Conservation (phyloP, 2,329 filamentous ascomycete genomes). For the Coniochaeta sp. region DNA sequence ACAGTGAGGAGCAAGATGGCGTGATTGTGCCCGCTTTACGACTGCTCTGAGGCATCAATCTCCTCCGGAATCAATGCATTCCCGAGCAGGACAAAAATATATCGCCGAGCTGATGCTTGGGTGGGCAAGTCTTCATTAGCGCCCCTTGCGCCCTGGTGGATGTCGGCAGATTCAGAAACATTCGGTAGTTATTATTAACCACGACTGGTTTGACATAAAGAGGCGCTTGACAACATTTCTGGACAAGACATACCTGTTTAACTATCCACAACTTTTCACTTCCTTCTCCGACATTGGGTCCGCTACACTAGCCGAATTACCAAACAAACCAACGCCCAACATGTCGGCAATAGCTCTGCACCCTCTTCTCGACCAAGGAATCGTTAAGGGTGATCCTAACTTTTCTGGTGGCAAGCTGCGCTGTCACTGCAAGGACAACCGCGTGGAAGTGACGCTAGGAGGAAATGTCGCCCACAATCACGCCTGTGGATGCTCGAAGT, state of each 20-base stretch:
- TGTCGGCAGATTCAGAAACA: not conserved
- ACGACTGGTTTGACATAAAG: not conserved
- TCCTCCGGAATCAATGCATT: not conserved
- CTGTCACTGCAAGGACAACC: conserved; percentile 50
- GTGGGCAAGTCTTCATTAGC: not conserved
- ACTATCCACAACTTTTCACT: not conserved
- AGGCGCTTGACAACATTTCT: not conserved
- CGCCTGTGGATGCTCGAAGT: conserved; percentile 64
- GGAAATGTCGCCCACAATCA: conserved; percentile 62
- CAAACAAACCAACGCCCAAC: not conserved
- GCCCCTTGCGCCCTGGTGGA: not conserved
- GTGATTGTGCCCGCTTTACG: not conserved
- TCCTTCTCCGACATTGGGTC: not conserved
- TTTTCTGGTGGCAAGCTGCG: conserved; percentile 54
- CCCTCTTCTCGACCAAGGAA: conserved; percentile 54
- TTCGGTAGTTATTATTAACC: not conserved
- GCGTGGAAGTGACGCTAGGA: conserved; percentile 49
- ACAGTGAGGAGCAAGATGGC: not conserved
- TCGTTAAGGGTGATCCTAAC: conserved; percentile 45
- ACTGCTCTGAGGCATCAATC: not conserved
- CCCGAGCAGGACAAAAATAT: not conserved
- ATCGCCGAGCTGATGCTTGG: not conserved
- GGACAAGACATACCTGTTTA: not conserved
- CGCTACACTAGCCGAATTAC: not conserved
- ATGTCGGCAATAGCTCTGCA: conserved; percentile 35